A percentile compares a stretch with the other conserved stretches of the same genome.
Conservation (phyloP, 176 grass and related monocot genomes). For the Oryza brachyantha region DNA sequence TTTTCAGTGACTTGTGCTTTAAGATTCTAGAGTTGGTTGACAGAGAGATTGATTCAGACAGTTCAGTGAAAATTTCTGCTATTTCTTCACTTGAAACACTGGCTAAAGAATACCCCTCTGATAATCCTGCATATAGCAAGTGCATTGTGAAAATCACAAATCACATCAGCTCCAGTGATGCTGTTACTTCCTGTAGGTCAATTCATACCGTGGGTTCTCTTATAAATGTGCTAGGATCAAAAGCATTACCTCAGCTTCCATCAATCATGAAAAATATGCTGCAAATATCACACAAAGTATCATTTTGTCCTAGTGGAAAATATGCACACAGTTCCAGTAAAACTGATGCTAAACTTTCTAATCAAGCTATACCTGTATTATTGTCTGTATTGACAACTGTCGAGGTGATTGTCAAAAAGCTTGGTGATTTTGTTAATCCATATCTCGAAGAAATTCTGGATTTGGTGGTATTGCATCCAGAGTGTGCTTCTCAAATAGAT, state of each 20-base stretch:
- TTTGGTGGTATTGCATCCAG: slow-evolving; percentile 62
- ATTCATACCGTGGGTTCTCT: slow-evolving; percentile 64
- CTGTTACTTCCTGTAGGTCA: slow-evolving; percentile 57
- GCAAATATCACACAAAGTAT: slow-evolving; percentile 59
- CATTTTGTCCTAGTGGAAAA: slow-evolving; percentile 45
- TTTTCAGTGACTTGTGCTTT: slow-evolving; percentile 62
- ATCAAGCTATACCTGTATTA: slow-evolving; percentile 38
- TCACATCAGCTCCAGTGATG: slow-evolving; percentile 55
- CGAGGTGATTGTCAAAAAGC: slow-evolving; percentile 75
- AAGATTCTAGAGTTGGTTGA: slow-evolving; percentile 77
- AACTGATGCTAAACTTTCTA: slow-evolving; percentile 24
- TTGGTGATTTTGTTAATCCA: slow-evolving; percentile 86
- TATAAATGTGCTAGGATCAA: slow-evolving; percentile 78
- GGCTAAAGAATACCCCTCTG: slow-evolving; percentile 66
- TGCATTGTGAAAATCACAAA: slow-evolving; percentile 60
- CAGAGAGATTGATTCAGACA: slow-evolving; percentile 30
- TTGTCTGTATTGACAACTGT: slow-evolving; percentile 61
- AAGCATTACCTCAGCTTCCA: slow-evolving; percentile 71
- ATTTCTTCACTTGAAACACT: slow-evolving; percentile 82
- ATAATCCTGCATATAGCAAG: slow-evolving; percentile 59
- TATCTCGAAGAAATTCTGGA: slow-evolving; percentile 73
- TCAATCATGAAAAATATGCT: slow-evolving; percentile 80
- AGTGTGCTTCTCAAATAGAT: slow-evolving; percentile 52
- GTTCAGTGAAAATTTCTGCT: slow-evolving; percentile 62
- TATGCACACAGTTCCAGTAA: slow-evolving; percentile 9